Conservation (phyloP, 805 yeast genomes). For the Candida suzukii region DNA sequence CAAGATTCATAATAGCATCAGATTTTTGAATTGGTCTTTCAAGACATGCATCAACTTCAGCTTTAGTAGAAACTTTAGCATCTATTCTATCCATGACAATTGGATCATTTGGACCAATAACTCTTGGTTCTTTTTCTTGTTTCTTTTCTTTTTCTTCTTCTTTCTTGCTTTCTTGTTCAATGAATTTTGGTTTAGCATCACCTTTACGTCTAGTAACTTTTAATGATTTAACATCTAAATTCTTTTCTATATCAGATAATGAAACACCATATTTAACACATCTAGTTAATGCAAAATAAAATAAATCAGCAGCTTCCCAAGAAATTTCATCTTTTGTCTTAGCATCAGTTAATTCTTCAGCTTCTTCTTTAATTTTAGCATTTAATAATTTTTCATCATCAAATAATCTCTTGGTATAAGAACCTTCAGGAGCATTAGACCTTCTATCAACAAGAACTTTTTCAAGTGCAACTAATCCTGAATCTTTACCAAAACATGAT, state of each 20-base stretch:
- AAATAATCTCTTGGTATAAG: slow-evolving; percentile 89
- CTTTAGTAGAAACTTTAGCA: slow-evolving; percentile 30
- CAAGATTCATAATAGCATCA: slow-evolving; percentile 86
- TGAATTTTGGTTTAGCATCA: slow-evolving; percentile 84
- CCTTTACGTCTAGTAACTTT: slow-evolving; percentile 93
- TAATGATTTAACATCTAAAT: slow-evolving; percentile 73
- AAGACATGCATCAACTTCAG: slow-evolving; percentile 54
- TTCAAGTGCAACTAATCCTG: slow-evolving; percentile 67
- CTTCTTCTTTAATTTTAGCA: slow-evolving; percentile 93
- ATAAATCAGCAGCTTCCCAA: slow-evolving; percentile 95
- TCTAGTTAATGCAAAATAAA: slow-evolving; percentile 48
- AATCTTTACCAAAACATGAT: slow-evolving; percentile 73
- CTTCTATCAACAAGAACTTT: slow-evolving; percentile 56
- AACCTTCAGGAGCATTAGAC: slow-evolving; percentile 74
- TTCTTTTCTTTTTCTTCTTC: slow-evolving; percentile 11
- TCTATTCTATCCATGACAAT: slow-evolving; percentile 47
- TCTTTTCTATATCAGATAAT: slow-evolving; percentile 73
- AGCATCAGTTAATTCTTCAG: slow-evolving; percentile 92
- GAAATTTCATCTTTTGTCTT: slow-evolving; percentile 58
- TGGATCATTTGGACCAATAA: slow-evolving; percentile 25
- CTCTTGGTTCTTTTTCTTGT: too few species aligned
- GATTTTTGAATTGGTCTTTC: slow-evolving; percentile 95
- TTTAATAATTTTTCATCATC: slow-evolving; percentile 65
- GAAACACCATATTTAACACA: slow-evolving; percentile 68
- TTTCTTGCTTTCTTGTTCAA: slow-evolving; percentile 23